These are phyloP conservation scores for Musa schizocarpa DNA, from an alignment of 176 grass and related monocot species.

Conservation along the genomic window DNA sequence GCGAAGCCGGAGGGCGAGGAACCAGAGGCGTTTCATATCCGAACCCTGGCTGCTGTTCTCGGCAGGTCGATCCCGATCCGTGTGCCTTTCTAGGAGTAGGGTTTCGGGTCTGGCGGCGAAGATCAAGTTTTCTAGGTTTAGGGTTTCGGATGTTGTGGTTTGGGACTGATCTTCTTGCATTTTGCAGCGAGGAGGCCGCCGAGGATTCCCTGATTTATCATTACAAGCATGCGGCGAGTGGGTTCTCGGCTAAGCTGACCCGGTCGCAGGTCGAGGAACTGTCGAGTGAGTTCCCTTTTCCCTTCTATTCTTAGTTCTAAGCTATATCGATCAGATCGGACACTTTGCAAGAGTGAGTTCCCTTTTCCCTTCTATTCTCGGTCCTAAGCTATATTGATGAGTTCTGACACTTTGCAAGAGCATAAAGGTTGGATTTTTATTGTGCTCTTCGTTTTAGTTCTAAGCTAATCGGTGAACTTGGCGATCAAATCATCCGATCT, in stretches of 20 bases:
- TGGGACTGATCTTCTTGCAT: not conserved
- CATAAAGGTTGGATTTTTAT: too few species aligned
- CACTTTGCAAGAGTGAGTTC: too few species aligned
- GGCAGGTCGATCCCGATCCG: conserved; percentile 37
- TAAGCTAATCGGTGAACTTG: too few species aligned
- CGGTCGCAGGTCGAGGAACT: conserved; percentile 61
- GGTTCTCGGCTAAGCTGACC: conserved; percentile 82
- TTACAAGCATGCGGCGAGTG: conserved; percentile 78
- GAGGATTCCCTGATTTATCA: conserved; percentile 70
- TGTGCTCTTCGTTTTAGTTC: too few species aligned
- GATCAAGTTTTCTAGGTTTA: not conserved
- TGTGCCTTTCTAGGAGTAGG: not conserved
- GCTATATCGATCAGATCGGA: not conserved
- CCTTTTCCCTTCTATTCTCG: too few species aligned
- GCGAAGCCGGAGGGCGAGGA: conserved; percentile 55
- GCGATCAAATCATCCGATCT: too few species aligned
- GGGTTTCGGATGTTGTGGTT: conserved; percentile 2
- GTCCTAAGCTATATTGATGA: too few species aligned
- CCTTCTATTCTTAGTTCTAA: not conserved
- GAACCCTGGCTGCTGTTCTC: conserved; percentile 53
- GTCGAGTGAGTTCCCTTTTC: conserved; percentile 45
- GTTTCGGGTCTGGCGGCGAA: not conserved
- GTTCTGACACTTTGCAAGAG: too few species aligned
- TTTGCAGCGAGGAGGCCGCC: conserved; percentile 58
- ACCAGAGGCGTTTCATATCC: conserved; percentile 80